Conservation (phyloP, 257 asterid genomes). For the Solanum chaucha region DNA sequence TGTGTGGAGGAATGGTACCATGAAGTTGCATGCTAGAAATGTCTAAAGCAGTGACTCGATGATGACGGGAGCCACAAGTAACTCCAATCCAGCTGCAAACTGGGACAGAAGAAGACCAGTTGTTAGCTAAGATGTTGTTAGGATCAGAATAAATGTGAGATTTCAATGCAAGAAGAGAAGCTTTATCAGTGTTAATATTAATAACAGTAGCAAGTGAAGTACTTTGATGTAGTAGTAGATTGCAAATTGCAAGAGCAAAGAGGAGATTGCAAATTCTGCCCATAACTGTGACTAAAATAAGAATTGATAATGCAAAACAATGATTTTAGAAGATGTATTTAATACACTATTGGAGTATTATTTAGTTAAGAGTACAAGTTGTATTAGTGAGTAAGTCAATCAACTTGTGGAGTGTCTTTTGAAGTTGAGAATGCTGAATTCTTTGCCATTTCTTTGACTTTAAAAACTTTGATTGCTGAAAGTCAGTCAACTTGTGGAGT, state of each 20-base stretch:
- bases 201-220: neutral
- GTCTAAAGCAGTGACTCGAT: neutral
- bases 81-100: neutral
- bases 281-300: neutral
- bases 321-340: too few species aligned
- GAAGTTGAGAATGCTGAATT: too few species aligned
- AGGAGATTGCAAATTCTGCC: neutral
- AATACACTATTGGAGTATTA: too few species aligned
- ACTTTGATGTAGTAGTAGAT: neutral
- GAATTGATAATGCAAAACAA: too few species aligned
- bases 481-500: too few species aligned
- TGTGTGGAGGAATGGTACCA: neutral
- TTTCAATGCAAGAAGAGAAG: conserved; percentile 1
- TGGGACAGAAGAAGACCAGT: neutral
- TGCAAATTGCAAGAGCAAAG: neutral
- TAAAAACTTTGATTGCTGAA: too few species aligned
- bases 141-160: neutral
- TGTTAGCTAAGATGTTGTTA: neutral
- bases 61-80: neutral
- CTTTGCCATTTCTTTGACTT: too few species aligned
- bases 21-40: neutral
- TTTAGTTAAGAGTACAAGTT: too few species aligned
- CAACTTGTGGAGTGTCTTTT: too few species aligned
- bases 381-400: too few species aligned
- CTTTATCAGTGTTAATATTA: neutral